Evolutionary conservation across 768 basidiomycete genomes (phyloP), one percentile per base, ranked within the genome.

Genomic region (Porpolomopsis calyptriformis): DNA sequence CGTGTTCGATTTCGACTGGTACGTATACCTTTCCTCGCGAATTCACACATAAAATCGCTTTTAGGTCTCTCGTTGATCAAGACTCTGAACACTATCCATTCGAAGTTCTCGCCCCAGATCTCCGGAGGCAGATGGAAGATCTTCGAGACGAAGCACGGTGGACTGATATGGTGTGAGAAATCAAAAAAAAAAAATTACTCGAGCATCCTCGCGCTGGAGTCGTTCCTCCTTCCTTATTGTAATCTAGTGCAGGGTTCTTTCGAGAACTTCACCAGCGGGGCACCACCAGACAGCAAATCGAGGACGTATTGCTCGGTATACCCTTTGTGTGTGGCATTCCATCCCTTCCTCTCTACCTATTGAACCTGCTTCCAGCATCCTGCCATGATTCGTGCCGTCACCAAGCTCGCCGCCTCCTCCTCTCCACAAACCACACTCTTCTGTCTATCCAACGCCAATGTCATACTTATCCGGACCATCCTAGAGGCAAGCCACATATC

Each of bases 1-100:
- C 49, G 80, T 97, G 11, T 97, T 85, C 55, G 94, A 99, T 63
- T 99, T 97, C 66, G 94, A 99, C 73, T 97, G 93, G 94, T 85
- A 52, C 52, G 60, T 57, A 26, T 25, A 18, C 43, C 39, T 51
- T 47, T 25, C 47, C 26, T 24, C 19, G 14, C 22, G 16, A 24
- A 8, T 36, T 22, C n/a, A n/a, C 29, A 41, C 52, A 51, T 23
- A 56, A 22, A 37, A 49, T 43, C 22, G 34, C 14, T 29, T 4
- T 39, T 53, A 90, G 86, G 86, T 90, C 87, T 27, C 75, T 87
- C 65, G 80, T 82, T 45, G 94, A 99, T 67, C 93, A 98, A 68
- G 96, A 99, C 67, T 84, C 92, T 1, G 96, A 98, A 64, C 72
- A 92, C 64, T 99, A 85, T 78, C 68, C 92, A 49, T 81, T 89